phyloP scores from a whole-genome alignment of 257 asterid genomes.

The Parsonsia alboflavescens region DNA sequence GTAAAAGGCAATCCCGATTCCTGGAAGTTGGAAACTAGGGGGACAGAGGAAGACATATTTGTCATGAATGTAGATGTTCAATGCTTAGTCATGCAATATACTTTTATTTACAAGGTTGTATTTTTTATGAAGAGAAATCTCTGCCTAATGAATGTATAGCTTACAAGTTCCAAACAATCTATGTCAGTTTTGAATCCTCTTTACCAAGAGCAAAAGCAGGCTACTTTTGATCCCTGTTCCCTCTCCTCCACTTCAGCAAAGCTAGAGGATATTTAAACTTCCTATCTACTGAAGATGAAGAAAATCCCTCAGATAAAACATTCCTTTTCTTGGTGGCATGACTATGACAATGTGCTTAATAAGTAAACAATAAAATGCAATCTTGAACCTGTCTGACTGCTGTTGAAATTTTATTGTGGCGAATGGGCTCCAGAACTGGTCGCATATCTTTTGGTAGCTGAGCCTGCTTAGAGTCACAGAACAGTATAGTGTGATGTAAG shows the following conservation, averaged over 20 bases:
- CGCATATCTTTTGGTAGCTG: slow-evolving; percentile 95
- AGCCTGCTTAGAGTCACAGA: slow-evolving; percentile 51
- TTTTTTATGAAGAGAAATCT: background rate
- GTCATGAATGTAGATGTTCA: background rate
- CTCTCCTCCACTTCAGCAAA: background rate
- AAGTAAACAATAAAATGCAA: slow-evolving; percentile 9
- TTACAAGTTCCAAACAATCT: background rate
- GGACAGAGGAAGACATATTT: background rate
- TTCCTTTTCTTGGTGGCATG: slow-evolving; percentile 3
- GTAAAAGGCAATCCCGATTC: background rate
- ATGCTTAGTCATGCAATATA: background rate
- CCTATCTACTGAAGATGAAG: background rate
- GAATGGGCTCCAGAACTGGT: slow-evolving; percentile 70
- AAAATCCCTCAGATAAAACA: background rate
- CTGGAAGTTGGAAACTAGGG: background rate
- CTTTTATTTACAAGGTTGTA: background rate
- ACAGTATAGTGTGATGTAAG: slow-evolving; percentile 14
- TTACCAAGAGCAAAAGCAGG: background rate
- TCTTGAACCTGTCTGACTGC: slow-evolving; percentile 77
- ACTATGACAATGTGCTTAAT: slow-evolving; percentile 3
- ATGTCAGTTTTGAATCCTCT: background rate
- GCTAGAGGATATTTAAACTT: background rate
- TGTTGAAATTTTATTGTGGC: slow-evolving; percentile 69
- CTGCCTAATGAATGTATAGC: background rate
- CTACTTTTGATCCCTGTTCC: background rate